Conservation (phyloP, 805 yeast genomes). For the Candida incommunis region DNA sequence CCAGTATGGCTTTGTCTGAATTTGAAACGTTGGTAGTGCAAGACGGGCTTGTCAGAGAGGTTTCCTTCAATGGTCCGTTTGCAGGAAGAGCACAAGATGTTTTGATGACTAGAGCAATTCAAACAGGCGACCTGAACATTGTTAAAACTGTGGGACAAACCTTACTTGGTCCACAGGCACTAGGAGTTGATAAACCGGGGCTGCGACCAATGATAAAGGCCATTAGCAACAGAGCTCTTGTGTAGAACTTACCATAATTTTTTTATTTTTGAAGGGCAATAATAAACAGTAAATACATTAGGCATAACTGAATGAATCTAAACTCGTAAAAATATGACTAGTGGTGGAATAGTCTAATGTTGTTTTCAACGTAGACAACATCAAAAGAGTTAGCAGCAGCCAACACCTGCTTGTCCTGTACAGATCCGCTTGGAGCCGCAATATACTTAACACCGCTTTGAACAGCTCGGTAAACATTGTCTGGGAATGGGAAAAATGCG, state of each 20-base stretch:
- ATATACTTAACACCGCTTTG: constrained; percentile 91
- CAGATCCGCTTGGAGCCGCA: constrained; percentile 96
- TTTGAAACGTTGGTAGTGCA: constrained; percentile 6
- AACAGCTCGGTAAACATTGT: constrained; percentile 94
- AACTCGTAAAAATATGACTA: constrained; percentile 21
- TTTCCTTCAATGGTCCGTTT: constrained; percentile 1
- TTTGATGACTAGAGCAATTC: constrained; percentile 8
- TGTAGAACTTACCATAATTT: no score
- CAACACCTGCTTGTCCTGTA: constrained; percentile 92
- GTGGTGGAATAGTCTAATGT: constrained; percentile 97
- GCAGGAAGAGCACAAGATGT: constrained; percentile 9
- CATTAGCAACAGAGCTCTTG: constrained; percentile 1
- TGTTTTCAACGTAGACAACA: constrained; percentile 90
- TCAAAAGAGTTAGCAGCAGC: constrained; percentile 88
- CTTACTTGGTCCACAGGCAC: constrained; percentile 2
- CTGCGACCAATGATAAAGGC: not conserved
- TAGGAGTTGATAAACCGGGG: not conserved
- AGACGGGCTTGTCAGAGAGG: constrained; percentile 4
- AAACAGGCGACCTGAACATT: constrained; percentile 6
- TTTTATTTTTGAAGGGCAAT: no score
- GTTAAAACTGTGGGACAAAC: constrained; percentile 4
- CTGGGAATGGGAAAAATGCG: constrained; percentile 99
- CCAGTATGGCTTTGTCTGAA: constrained; percentile 8
- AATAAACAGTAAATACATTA: constrained; percentile 2
- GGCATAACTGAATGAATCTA: not conserved